Conservation (phyloP, 2,329 filamentous ascomycete genomes). For the Blastomyces percursus region DNA sequence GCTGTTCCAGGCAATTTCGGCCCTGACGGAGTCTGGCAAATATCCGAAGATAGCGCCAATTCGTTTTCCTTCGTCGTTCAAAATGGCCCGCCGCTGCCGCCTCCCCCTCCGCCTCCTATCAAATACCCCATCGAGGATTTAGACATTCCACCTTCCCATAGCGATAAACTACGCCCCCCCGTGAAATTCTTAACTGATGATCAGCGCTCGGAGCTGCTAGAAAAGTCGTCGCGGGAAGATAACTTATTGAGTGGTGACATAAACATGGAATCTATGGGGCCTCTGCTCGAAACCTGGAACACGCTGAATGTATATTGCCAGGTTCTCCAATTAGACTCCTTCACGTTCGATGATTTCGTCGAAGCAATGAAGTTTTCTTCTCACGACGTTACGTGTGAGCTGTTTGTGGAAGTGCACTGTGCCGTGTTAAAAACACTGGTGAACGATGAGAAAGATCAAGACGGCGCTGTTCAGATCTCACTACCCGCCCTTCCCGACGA, state of each 20-base stretch:
- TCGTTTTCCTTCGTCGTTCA: slow-evolving; percentile 34
- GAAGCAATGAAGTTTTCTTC: slow-evolving; percentile 73
- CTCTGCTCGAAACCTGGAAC: slow-evolving; percentile 84
- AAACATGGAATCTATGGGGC: slow-evolving; percentile 73
- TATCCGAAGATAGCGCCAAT: slow-evolving; percentile 3
- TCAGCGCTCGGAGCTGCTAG: slow-evolving; percentile 39
- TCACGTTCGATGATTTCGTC: slow-evolving; percentile 93
- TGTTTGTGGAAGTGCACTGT: slow-evolving; percentile 86
- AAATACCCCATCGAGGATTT: slow-evolving; percentile 96
- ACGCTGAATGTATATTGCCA: slow-evolving; percentile 97
- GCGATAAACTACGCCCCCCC: slow-evolving; percentile 54
- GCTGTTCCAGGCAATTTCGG: slow-evolving; percentile 14
- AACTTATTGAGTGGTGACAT: slow-evolving; percentile 39
- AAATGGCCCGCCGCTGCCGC: slow-evolving; percentile 43
- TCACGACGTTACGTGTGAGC: slow-evolving; percentile 62
- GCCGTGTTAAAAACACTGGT: slow-evolving; percentile 80
- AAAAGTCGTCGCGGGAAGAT: slow-evolving; percentile 27
- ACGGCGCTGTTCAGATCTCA: slow-evolving; percentile 66
- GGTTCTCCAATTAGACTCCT: slow-evolving; percentile 86
- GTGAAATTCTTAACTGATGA: slow-evolving; percentile 68
- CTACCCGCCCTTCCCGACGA: slow-evolving; percentile 65
- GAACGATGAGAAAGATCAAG: slow-evolving; percentile 55
- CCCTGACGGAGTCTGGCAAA: slow-evolving; percentile 3
- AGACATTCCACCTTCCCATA: slow-evolving; percentile 58
- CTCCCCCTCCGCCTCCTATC: slow-evolving; percentile 57